Evolutionary conservation across 108 stramenopile genomes (phyloP), one percentile per base, ranked within the genome.

Genomic region (Nitzschia sp.): DNA sequence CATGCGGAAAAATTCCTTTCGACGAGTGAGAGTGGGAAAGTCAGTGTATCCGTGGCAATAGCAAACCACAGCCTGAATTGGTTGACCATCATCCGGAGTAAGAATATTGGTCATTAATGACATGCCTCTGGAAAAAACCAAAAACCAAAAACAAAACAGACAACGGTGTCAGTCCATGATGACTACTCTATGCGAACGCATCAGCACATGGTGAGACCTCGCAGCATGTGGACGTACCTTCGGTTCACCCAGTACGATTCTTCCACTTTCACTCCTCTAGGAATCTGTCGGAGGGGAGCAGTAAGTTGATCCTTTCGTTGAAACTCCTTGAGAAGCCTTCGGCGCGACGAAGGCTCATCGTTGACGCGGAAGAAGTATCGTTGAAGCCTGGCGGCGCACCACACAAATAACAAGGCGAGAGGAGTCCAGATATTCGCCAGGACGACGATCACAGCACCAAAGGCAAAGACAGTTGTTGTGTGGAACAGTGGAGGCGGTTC

Each of bases 21-120:
- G 59, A 53, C 86, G 85, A 29, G 79, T 57, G 53, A 75, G 85
- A 25, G 80, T 76, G 11, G 64, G 61, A 59, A 80, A 84, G 65
- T 90, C 89, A 70, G 75, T 78, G 70, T 90, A 90, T 11, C 89
- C 89, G 58, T 90, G 89, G 63, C 81, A 82, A 52, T 73, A 78
- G 63, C 79, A 86, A 13, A 85, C 73, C 0, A 87, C 89, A 33
- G 81, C 85, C 23, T 78, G 68, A 47, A 88, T 68, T 3, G 72
- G 72, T 50, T 72, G 62, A 45, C 80, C 68, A 60, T 72, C 76
- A 41, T 45, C 26, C 6, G 87, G 87, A 2, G 48, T 67, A 77
- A 88, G 80, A 4, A 76, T 83, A 3, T 73, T 72, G 6, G 87
- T 61, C 36, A 61, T 44, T 5, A 61, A 25, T 17, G 60, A 61